These are phyloP conservation scores for Bidens hawaiensis DNA, from an alignment of 140 eudicot genomes.

Conservation along the genomic window DNA sequence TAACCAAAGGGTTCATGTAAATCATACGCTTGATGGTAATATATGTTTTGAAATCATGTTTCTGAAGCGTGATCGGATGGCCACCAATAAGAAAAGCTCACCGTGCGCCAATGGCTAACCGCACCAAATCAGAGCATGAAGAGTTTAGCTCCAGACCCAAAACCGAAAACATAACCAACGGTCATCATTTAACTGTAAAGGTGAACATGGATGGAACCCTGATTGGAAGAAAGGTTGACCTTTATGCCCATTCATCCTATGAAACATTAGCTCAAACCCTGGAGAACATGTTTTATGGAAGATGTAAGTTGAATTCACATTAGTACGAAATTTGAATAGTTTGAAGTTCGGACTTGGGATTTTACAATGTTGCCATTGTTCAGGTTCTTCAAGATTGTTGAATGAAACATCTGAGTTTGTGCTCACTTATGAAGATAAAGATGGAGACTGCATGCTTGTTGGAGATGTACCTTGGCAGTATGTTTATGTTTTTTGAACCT, in stretches of 20 bases:
- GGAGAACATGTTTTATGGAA: conserved; percentile 66
- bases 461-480: conserved; percentile 99
- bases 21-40: not conserved
- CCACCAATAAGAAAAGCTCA: conserved; percentile 75
- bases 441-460: conserved; percentile 97
- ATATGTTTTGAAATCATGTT: conserved; percentile 3
- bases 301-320: conserved; percentile 35
- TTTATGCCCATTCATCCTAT: conserved; percentile 70
- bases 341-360: not conserved
- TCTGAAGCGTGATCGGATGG: conserved; percentile 85
- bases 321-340: not conserved
- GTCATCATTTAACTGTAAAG: conserved; percentile 57
- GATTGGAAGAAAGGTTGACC: conserved; percentile 90
- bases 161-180: conserved; percentile 21
- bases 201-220: conserved; percentile 92
- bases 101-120: conserved; percentile 63
- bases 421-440: conserved; percentile 95
- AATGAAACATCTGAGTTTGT: conserved; percentile 77
- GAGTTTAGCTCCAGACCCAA: conserved; percentile 28
- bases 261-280: conserved; percentile 63
- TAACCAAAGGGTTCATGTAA: not conserved
- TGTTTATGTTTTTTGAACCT: conserved; percentile 9
- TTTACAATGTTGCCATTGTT: not conserved
- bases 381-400: conserved; percentile 57
- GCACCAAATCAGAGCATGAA: conserved; percentile 49